phyloP scores from a whole-genome alignment of 306 rosid species.

The Vachellia pachyceras region DNA sequence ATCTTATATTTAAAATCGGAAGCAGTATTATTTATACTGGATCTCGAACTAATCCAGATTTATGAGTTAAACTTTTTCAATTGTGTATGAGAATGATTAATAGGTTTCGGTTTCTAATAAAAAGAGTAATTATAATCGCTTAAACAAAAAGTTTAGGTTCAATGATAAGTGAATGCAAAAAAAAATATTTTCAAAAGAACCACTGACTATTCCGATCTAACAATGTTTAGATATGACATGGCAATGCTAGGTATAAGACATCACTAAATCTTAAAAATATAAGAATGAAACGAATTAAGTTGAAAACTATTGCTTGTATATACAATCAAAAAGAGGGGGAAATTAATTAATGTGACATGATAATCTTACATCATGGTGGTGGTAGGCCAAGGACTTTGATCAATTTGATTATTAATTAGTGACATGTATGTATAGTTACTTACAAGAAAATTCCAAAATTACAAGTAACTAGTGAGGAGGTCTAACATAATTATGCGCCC shows the following conservation, averaged over 20 bases:
- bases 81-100: no score
- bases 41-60: no score
- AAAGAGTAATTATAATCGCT: not conserved
- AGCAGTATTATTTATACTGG: no score
- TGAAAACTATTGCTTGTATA: not conserved
- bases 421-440: slow-evolving; percentile 10
- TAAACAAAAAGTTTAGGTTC: no score
- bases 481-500: slow-evolving; percentile 35
- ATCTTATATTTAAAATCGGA: no score
- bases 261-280: no score
- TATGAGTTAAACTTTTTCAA: no score
- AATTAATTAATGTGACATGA: slow-evolving; percentile 39
- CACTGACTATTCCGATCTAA: not conserved
- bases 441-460: slow-evolving; percentile 28
- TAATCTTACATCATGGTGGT: slow-evolving; percentile 36
- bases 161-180: no score
- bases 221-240: not conserved
- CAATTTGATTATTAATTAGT: slow-evolving; percentile 6
- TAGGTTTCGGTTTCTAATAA: no score
- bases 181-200: no score
- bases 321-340: not conserved
- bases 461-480: not conserved
- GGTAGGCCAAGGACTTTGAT: slow-evolving; percentile 36
- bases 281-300: not conserved
- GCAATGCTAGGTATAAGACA: not conserved